These are phyloP conservation scores for Wickerhamomyces subpelliculosus DNA, from an alignment of 805 yeast genomes.

Conservation along the genomic window DNA sequence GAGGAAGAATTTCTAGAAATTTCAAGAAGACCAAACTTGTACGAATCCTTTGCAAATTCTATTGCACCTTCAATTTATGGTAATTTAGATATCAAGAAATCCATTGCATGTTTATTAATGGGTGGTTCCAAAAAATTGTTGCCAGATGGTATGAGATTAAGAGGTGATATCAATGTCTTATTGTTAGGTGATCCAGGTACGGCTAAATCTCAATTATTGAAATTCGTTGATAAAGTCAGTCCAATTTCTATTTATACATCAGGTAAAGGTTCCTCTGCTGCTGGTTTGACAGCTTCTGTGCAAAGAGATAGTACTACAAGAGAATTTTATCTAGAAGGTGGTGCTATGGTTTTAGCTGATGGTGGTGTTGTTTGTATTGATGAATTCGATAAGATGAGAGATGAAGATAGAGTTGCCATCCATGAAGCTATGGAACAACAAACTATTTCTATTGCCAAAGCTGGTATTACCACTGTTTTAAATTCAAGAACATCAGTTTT, in stretches of 20 bases:
- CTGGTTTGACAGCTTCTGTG: conserved; percentile 97
- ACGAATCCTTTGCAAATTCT: conserved; percentile 76
- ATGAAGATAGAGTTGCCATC: conserved; percentile 96
- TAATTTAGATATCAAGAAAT: conserved; percentile 84
- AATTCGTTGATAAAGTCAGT: conserved; percentile 90
- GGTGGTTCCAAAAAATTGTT: conserved; percentile 90
- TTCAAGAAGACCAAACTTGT: conserved; percentile 78
- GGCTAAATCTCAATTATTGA: conserved; percentile 92
- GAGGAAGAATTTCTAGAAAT: conserved; percentile 83
- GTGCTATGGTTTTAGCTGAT: conserved; percentile 99
- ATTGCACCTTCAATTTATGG: conserved; percentile 98
- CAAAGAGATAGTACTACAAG: conserved; percentile 85
- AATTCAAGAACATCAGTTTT: conserved; percentile 94
- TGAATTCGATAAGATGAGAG: conserved; percentile 99
- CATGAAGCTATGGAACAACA: conserved; percentile 99
- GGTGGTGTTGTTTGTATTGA: conserved; percentile 99
- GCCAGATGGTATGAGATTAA: conserved; percentile 93
- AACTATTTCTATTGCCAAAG: conserved; percentile 96
- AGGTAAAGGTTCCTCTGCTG: conserved; percentile 99
- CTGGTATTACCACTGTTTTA: conserved; percentile 95
- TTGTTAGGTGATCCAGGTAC: conserved; percentile 98
- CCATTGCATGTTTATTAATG: conserved; percentile 85
- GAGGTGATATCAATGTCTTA: conserved; percentile 95
- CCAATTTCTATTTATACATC: conserved; percentile 96
- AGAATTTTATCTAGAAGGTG: conserved; percentile 95